A percentile compares a stretch with the other conserved stretches of the same genome.
These are phyloP conservation scores for Boletus subparvulus DNA, from an alignment of 768 basidiomycete species.

Conservation along the genomic window DNA sequence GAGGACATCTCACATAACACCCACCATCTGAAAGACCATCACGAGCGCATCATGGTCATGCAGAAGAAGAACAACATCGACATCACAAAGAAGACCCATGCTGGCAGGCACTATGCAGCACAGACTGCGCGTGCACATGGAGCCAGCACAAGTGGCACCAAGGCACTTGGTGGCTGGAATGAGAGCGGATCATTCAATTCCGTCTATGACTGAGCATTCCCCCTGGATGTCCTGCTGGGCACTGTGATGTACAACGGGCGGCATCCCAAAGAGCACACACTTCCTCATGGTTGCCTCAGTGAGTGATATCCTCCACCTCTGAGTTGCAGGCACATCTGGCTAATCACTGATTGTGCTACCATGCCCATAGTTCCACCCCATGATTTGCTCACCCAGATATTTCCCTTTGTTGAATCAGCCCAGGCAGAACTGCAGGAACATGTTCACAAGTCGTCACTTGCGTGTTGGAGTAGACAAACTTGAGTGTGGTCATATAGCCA, in stretches of 20 bases:
- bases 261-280: constrained; percentile 13
- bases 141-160: constrained; percentile 25
- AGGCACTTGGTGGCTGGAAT: constrained; percentile 8
- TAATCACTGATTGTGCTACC: not conserved
- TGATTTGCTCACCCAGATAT: constrained; percentile 6
- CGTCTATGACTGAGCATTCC: not conserved
- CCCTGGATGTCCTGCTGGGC: constrained; percentile 22
- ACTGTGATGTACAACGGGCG: constrained; percentile 30
- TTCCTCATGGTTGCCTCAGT: constrained; percentile 7
- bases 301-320: not conserved
- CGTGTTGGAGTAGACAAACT: no score
- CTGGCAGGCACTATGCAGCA: no score
- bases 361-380: constrained; percentile 15
- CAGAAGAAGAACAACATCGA: no score
- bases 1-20: no score
- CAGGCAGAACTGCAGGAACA: not conserved
- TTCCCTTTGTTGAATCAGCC: constrained; percentile 3
- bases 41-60: no score
- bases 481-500: no score
- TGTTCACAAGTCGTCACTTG: not conserved
- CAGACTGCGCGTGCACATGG: constrained; percentile 30
- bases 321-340: no score
- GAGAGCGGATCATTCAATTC: not conserved
- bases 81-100: no score
- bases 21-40: no score